Conservation (phyloP, 306 rosid species). For the Malus domestica region ASM211411v1 NC_041794.1:2144001-2144500, state of each 20-base stretch:
- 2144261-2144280: conserved; percentile 52
- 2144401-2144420: too few relatives aligned
- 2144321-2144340: too few relatives aligned
- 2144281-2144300: conserved; percentile 58
- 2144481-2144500: too few relatives aligned
- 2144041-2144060: conserved; percentile 57
- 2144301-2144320: background rate
- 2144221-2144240: conserved; percentile 24
- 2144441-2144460: too few relatives aligned
- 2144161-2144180: conserved; percentile 45
- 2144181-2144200: conserved; percentile 40
- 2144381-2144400: too few relatives aligned
- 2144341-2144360: too few relatives aligned
- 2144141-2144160: conserved; percentile 64
- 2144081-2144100: conserved; percentile 28
- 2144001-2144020: conserved; percentile 79
- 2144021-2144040: conserved; percentile 83
- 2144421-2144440: too few relatives aligned
- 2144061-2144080: conserved; percentile 49
- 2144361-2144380: too few relatives aligned
- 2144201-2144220: conserved; percentile 47
- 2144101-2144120: conserved; percentile 53
- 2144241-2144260: conserved; percentile 46
- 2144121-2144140: conserved; percentile 29
- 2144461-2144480: too few relatives aligned